Evolutionary conservation across 768 basidiomycete genomes (phyloP).

Genomic region (Psilocybe cubensis): DNA sequence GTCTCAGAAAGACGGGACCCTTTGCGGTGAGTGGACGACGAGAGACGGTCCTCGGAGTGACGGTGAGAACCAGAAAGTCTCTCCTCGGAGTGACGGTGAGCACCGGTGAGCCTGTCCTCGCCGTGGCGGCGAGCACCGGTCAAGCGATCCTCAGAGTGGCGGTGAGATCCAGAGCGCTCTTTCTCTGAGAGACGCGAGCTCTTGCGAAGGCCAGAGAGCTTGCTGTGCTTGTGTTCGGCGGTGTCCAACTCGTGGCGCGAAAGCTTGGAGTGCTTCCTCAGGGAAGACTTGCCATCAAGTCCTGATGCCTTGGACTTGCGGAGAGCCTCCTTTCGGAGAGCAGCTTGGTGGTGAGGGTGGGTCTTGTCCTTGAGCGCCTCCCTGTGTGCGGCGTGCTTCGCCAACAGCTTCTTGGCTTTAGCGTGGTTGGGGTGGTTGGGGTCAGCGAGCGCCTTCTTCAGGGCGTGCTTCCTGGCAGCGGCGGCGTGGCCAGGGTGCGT

Average conservation of each 20-base stretch:
- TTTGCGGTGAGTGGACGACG: background rate
- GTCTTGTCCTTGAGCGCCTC: constrained; percentile 3
- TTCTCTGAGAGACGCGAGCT: no score
- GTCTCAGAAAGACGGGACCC: background rate
- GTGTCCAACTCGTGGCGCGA: background rate
- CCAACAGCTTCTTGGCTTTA: constrained; percentile 3
- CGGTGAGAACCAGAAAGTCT: background rate
- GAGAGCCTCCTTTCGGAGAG: constrained; percentile 2
- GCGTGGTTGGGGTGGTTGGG: constrained; percentile 13
- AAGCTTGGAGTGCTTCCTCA: background rate
- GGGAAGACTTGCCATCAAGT: background rate
- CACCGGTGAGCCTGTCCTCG: no score
- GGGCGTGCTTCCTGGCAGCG: constrained; percentile 1
- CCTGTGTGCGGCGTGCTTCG: constrained; percentile 4
- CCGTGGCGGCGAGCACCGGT: no score
- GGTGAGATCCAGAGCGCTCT: no score
- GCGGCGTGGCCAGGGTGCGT: constrained; percentile 4
- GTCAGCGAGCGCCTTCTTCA: constrained; percentile 18
- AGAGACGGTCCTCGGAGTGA: background rate
- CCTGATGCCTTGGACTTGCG: background rate
- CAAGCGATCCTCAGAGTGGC: background rate
- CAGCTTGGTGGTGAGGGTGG: constrained; percentile 6
- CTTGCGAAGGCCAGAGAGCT: background rate
- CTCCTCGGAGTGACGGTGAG: background rate
- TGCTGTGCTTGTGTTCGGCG: background rate